Evolutionary conservation across 768 basidiomycete species (phyloP).

Genomic region (Suillus bovinus): DNA sequence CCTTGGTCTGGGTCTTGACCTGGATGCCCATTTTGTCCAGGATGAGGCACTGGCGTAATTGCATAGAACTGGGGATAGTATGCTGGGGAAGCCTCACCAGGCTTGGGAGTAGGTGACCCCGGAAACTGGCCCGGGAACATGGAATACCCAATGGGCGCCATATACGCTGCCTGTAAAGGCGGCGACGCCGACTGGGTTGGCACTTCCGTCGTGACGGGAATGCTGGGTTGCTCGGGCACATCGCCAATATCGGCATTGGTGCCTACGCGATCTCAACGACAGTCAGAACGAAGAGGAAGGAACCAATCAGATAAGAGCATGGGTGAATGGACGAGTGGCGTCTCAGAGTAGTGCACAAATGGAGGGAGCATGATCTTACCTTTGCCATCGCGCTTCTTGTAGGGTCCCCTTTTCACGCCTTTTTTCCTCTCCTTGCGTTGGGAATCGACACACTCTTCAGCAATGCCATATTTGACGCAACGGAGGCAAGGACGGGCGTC

Average conservation of each 20-base stretch:
- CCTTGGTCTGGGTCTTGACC: constrained; percentile 44
- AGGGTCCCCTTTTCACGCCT: constrained; percentile 83
- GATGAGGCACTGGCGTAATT: constrained; percentile 45
- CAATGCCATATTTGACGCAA: constrained; percentile 87
- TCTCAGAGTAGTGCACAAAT: constrained; percentile 17
- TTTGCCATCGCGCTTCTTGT: constrained; percentile 96
- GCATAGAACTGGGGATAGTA: constrained; percentile 52
- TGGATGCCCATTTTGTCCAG: constrained; percentile 35
- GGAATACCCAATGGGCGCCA: constrained; percentile 52
- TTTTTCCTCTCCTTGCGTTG: constrained; percentile 91
- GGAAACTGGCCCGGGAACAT: constrained; percentile 60
- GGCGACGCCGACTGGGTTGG: constrained; percentile 46
- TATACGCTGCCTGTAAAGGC: constrained; percentile 49
- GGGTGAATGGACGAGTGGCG: background rate
- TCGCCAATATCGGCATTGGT: constrained; percentile 48
- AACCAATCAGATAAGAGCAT: constrained; percentile 7
- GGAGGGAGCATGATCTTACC: constrained; percentile 46
- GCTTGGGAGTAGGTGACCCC: constrained; percentile 47
- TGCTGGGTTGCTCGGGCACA: constrained; percentile 43
- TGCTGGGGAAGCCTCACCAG: constrained; percentile 45
- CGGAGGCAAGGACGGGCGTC: constrained; percentile 90
- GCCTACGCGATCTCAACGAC: constrained; percentile 58
- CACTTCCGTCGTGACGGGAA: constrained; percentile 44
- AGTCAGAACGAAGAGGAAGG: constrained; percentile 39
- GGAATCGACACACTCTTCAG: constrained; percentile 87